phyloP scores from a whole-genome alignment of 108 stramenopile genomes.

The Cyclostephanos tholiformis region DNA sequence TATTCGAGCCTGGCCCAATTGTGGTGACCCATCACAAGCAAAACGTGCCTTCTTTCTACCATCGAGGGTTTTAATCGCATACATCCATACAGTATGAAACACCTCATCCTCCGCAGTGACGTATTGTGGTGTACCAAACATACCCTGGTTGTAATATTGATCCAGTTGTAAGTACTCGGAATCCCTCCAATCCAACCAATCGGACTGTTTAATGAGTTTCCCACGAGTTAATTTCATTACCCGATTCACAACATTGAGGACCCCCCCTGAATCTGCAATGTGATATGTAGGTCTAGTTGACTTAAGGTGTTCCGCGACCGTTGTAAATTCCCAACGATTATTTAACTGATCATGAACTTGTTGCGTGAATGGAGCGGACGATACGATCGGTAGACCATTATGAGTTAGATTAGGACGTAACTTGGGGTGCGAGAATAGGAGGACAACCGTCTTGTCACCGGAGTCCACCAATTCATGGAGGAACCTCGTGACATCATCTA shows the following conservation, averaged over 20 bases:
- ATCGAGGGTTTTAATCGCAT: not conserved
- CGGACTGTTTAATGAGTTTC: not conserved
- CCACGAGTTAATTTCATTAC: no score
- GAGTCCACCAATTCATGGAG: not conserved
- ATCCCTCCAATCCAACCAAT: not conserved
- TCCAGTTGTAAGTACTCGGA: not conserved
- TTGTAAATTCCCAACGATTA: no score
- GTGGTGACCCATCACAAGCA: constrained; percentile 14
- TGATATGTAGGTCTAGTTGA: no score
- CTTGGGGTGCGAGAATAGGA: not conserved
- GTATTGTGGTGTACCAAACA: constrained; percentile 2
- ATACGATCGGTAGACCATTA: no score
- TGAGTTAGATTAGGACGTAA: not conserved
- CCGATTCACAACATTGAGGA: no score
- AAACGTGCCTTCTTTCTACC: constrained; percentile 14
- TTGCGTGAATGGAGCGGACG: no score
- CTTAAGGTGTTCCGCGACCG: no score
- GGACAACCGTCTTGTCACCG: no score
- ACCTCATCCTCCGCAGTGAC: not conserved
- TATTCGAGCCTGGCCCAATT: not conserved
- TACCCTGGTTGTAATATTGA: not conserved
- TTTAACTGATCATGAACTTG: no score
- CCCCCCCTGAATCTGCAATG: no score
- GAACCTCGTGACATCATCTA: not conserved
- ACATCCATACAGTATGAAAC: constrained; percentile 8